These are phyloP conservation scores for Cercospora sp. DNA, from an alignment of 2,329 filamentous ascomycete species.

Conservation along the genomic window DNA sequence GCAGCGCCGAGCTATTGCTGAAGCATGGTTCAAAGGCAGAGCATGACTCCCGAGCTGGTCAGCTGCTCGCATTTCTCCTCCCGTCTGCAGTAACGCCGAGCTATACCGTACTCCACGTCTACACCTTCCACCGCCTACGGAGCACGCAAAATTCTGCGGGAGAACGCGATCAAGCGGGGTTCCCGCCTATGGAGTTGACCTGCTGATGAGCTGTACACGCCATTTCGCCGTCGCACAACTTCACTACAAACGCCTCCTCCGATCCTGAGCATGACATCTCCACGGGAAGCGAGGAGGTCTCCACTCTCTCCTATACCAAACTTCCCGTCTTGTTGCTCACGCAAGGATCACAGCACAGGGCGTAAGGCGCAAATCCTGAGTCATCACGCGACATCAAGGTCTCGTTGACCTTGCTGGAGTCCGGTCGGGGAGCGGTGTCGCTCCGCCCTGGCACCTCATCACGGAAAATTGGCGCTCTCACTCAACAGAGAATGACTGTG, in stretches of 20 bases:
- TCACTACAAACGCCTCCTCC: not conserved
- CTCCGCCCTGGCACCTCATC: not conserved
- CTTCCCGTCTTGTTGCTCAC: not conserved
- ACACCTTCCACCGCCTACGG: not conserved
- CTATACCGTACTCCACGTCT: not conserved
- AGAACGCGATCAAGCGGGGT: not conserved
- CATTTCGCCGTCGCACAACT: not conserved
- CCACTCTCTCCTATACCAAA: not conserved
- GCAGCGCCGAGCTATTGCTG: not conserved
- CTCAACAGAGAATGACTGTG: not conserved
- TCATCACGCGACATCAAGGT: constrained; percentile 5
- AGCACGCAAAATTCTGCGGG: not conserved
- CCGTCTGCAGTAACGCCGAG: not conserved
- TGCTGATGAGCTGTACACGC: not conserved
- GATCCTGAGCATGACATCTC: constrained; percentile 7
- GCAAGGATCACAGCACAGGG: not conserved
- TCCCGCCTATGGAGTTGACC: not conserved
- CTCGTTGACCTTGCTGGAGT: not conserved
- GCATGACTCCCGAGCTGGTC: not conserved
- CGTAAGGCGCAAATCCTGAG: not conserved
- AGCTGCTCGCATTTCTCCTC: not conserved
- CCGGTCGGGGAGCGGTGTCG: not conserved
- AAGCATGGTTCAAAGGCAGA: not conserved
- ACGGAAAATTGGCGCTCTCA: not conserved
- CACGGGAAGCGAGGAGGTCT: not conserved